phyloP scores from a whole-genome alignment of 1,139 yeast genomes.

The Suhomyces anneliseae region DNA sequence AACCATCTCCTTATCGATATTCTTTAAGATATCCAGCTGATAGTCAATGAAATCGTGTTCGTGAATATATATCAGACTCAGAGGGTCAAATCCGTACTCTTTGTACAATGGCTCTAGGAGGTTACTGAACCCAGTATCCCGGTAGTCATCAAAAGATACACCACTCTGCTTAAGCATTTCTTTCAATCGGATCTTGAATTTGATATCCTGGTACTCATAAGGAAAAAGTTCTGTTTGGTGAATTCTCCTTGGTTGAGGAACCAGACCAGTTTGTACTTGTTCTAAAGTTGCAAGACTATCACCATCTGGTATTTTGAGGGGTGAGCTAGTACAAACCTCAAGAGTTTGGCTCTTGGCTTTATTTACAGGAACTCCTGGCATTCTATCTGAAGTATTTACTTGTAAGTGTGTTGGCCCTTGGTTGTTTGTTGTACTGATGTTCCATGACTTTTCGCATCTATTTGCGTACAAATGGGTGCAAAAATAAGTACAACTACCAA shows the following conservation, averaged over 20 bases:
- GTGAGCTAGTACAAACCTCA: not conserved
- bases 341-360: not conserved
- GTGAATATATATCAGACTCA: conserved; percentile 11
- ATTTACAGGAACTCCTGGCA: not conserved
- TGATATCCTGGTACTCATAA: conserved; percentile 9
- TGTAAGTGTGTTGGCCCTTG: no score
- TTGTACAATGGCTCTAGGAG: not conserved
- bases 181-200: conserved; percentile 16
- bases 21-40: conserved; percentile 13
- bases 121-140: not conserved
- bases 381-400: not conserved
- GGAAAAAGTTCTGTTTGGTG: not conserved
- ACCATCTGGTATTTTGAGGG: not conserved
- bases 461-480: not conserved
- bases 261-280: not conserved
- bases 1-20: not conserved
- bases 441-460: no score
- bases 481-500: not conserved
- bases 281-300: not conserved
- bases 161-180: not conserved
- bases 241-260: not conserved
- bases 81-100: not conserved
- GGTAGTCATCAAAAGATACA: conserved; percentile 7
- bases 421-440: no score
- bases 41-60: conserved; percentile 18